Evolutionary conservation across 257 asterid species (phyloP).

Genomic region (Salvia rosmarinus): DNA sequence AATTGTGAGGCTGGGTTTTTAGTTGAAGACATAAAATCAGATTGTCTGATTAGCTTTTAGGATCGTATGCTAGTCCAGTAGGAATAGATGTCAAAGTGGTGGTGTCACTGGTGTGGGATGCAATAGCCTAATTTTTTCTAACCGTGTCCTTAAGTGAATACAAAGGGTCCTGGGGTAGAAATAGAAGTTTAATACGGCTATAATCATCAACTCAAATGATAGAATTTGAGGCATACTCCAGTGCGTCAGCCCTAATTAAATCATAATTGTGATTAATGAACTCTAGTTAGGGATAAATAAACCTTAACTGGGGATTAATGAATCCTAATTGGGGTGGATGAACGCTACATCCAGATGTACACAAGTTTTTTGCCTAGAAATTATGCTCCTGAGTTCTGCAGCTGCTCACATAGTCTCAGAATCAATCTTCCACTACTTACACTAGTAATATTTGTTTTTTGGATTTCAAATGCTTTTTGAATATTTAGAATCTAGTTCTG

Average conservation of each 20-base stretch:
- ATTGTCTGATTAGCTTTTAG: not conserved
- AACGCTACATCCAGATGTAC: too few species aligned
- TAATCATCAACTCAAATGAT: not conserved
- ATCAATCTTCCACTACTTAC: not conserved
- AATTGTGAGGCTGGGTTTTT: not conserved
- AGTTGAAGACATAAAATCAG: not conserved
- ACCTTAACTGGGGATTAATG: too few species aligned
- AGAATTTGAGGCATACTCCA: not conserved
- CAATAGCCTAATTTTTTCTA: not conserved
- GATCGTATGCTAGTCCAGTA: not conserved
- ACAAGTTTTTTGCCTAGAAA: too few species aligned
- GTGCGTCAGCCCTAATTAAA: too few species aligned
- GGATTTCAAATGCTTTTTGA: not conserved
- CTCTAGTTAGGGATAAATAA: too few species aligned
- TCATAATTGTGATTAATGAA: too few species aligned
- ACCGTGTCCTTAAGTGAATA: constrained; percentile 1
- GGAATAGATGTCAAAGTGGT: not conserved
- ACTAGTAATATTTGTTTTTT: not conserved
- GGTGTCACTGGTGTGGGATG: too few species aligned
- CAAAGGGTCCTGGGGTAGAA: not conserved
- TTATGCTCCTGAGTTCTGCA: constrained; percentile 15
- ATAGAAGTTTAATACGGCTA: not conserved
- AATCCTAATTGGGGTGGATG: too few species aligned
- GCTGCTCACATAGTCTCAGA: constrained; percentile 11
- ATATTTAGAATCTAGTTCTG: not conserved